phyloP scores from a whole-genome alignment of 768 basidiomycete species.

The Lentinula lateritia region DNA sequence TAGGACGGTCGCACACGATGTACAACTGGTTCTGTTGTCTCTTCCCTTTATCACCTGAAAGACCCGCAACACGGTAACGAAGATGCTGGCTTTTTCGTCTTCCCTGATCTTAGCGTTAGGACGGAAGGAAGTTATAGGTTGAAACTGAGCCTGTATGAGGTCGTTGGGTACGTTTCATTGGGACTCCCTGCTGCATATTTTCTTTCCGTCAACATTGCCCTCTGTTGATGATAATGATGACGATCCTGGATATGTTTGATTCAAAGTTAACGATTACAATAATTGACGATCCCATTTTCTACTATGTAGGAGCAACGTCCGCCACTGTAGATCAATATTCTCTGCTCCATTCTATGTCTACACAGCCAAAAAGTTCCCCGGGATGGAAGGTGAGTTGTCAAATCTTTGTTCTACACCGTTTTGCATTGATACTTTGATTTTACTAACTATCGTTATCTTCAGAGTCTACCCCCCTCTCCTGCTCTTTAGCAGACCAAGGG shows the following conservation, averaged over 20 bases:
- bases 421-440: conserved; percentile 7
- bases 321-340: conserved; percentile 86
- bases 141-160: conserved; percentile 75
- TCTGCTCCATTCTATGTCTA: conserved; percentile 91
- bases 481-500: conserved; percentile 90
- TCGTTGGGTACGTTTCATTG: conserved; percentile 67
- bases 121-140: conserved; percentile 89
- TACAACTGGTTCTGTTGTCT: conserved; percentile 88
- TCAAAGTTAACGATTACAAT: too few species aligned
- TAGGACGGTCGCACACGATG: conserved; percentile 88
- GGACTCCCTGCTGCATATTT: conserved; percentile 4
- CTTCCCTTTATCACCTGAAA: conserved; percentile 87
- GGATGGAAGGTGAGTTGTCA: conserved; percentile 75
- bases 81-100: conserved; percentile 85
- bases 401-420: background rate
- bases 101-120: conserved; percentile 88
- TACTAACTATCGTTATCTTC: background rate
- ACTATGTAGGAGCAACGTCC: conserved; percentile 64
- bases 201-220: background rate
- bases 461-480: conserved; percentile 89
- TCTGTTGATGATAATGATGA: background rate
- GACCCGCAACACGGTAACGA: conserved; percentile 51
- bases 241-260: too few species aligned
- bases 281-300: background rate
- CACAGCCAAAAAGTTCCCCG: conserved; percentile 94